phyloP scores from a whole-genome alignment of 2,329 filamentous ascomycete genomes.

The Hirsutella thompsonii region DNA sequence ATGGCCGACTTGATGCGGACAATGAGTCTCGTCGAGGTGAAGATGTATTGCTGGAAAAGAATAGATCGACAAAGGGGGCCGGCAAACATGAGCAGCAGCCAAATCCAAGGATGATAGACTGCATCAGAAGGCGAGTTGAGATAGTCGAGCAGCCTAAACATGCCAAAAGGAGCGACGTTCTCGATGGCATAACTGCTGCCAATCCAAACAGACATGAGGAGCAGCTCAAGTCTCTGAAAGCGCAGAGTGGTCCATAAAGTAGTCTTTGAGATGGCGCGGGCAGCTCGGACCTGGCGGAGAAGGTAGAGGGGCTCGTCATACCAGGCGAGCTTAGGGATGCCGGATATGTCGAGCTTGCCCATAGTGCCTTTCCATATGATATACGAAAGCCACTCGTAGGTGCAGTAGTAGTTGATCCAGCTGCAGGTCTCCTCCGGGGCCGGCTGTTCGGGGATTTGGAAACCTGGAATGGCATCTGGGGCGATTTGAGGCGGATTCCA shows the following conservation, averaged over 20 bases:
- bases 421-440: slow-evolving; percentile 40
- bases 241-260: slow-evolving; percentile 32
- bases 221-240: slow-evolving; percentile 28
- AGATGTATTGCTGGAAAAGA: slow-evolving; percentile 43
- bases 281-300: slow-evolving; percentile 27
- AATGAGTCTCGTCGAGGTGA: slow-evolving; percentile 40
- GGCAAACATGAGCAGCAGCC: slow-evolving; percentile 39
- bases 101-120: slow-evolving; percentile 35
- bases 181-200: slow-evolving; percentile 27
- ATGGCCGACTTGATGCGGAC: slow-evolving; percentile 43
- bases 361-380: slow-evolving; percentile 33
- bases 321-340: slow-evolving; percentile 37
- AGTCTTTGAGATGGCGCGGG: slow-evolving; percentile 26
- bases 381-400: slow-evolving; percentile 37
- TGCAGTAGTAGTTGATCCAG: slow-evolving; percentile 37
- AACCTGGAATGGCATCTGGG: slow-evolving; percentile 21
- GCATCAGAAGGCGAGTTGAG: slow-evolving; percentile 31
- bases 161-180: slow-evolving; percentile 37
- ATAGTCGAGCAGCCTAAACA: slow-evolving; percentile 40
- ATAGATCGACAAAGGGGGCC: slow-evolving; percentile 35
- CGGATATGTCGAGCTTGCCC: slow-evolving; percentile 29
- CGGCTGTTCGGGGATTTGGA: slow-evolving; percentile 23
- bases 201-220: slow-evolving; percentile 31
- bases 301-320: slow-evolving; percentile 41
- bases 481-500: slow-evolving; percentile 32